These are phyloP conservation scores for Spinacia oleracea DNA, from an alignment of 179 eudicot species.

Conservation along the genomic window DNA sequence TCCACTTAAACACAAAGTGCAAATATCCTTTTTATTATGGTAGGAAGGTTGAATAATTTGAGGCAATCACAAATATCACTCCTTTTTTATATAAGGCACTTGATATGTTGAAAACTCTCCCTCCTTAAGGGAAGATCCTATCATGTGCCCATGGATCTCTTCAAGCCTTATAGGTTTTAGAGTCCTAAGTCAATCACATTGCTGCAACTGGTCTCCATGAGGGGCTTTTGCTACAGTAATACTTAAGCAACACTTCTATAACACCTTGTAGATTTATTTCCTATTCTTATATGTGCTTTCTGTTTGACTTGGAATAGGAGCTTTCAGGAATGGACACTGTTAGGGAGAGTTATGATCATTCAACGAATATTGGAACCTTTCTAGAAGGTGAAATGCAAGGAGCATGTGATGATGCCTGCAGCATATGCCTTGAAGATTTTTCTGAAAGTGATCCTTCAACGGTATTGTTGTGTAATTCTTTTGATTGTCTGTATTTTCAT, in stretches of 20 bases:
- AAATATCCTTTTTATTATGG: neutral
- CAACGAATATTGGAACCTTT: slow-evolving; percentile 67
- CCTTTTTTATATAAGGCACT: neutral
- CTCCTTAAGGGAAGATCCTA: neutral
- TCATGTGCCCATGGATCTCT: neutral
- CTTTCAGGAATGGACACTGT: slow-evolving; percentile 33
- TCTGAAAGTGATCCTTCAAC: slow-evolving; percentile 64
- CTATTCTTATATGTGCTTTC: neutral
- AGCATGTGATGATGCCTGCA: slow-evolving; percentile 81
- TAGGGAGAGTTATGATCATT: slow-evolving; percentile 17
- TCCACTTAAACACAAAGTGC: neutral
- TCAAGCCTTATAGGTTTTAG: neutral
- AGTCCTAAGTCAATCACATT: neutral
- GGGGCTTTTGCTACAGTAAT: neutral
- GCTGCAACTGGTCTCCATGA: neutral
- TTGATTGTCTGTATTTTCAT: neutral
- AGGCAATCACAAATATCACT: neutral
- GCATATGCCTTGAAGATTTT: slow-evolving; percentile 81
- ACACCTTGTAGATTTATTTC: neutral
- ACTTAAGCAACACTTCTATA: neutral
- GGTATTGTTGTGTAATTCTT: slow-evolving; percentile 37
- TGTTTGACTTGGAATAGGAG: slow-evolving; percentile 9
- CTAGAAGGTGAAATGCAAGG: slow-evolving; percentile 78
- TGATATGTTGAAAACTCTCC: neutral
- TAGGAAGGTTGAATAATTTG: neutral